Evolutionary conservation across 1,284 basidiomycete genomes (phyloP).

Genomic region (Pyrrhoderma noxium): DNA sequence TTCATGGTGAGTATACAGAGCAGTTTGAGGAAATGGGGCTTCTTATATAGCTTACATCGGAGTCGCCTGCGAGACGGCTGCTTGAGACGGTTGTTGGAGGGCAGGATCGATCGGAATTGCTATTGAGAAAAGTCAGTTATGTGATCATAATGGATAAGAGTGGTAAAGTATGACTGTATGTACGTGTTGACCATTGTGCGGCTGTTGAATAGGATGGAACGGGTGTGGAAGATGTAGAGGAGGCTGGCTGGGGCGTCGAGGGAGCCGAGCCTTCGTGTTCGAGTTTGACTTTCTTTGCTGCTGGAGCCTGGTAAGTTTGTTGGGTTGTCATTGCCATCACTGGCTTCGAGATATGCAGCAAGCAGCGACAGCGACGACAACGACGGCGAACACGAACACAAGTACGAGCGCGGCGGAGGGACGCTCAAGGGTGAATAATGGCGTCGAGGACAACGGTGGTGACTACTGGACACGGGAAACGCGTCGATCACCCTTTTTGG

Average conservation of each 20-base stretch:
- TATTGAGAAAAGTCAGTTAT: conserved; percentile 17
- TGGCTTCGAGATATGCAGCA: too few species aligned
- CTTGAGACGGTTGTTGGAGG: conserved; percentile 49
- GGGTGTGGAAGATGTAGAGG: conserved; percentile 20
- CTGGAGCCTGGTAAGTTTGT: conserved; percentile 7
- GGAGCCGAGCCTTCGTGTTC: conserved; percentile 14
- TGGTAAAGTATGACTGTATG: conserved; percentile 17
- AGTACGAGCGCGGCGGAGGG: not conserved
- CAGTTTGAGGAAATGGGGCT: not conserved
- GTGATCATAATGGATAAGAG: conserved; percentile 18
- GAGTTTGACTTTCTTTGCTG: conserved; percentile 18
- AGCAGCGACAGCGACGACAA: not conserved
- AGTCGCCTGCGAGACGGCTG: not conserved
- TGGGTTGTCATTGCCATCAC: conserved; percentile 18
- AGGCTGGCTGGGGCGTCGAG: conserved; percentile 19
- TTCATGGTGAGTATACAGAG: not conserved
- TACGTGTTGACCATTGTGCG: conserved; percentile 40
- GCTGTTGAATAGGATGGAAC: conserved; percentile 26
- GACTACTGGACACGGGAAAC: too few species aligned
- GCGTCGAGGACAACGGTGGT: not conserved
- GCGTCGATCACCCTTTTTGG: not conserved
- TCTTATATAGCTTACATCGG: conserved; percentile 29
- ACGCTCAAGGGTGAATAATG: not conserved
- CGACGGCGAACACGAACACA: too few species aligned
- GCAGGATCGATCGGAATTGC: conserved; percentile 67